Evolutionary conservation across 2,329 filamentous ascomycete genomes (phyloP), one percentile per base, ranked within the genome.

Genomic region (Mollisia scopiformis): DNA sequence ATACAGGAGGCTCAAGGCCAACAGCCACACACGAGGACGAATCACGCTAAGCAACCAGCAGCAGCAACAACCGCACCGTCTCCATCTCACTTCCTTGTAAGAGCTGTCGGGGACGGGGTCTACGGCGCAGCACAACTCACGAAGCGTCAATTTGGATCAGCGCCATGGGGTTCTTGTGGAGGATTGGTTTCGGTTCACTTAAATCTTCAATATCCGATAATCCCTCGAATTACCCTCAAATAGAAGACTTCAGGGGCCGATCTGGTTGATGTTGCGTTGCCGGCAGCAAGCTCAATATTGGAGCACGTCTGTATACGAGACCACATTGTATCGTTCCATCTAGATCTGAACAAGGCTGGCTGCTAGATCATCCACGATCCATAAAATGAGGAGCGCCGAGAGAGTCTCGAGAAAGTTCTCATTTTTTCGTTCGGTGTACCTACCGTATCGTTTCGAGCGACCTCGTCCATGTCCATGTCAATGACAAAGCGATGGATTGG

Each of bases 141-240:
- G 11, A 54, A 21, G 23, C 16, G 58, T 33, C 58, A 55, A 56
- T 60, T 41, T 51, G 30, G 28, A 35, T 19, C 49, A 31, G 31
- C 30, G 16, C 27, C 27, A 35, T 27, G 46, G 43, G 14, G 33
- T n/a, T 52, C 43, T 25, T 53, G 31, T 39, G 23, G 19, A 46
- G 14, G 28, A 52, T 51, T 57, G 56, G 52, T 63, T 61, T 65
- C 63, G 58, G 55, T 61, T 59, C 58, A 61, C 19, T 59, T 62
- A 39, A 57, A 52, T 41, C 35, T 55, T 39, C 35, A 55, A 49
- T 51, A 47, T 47, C 50, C 39, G 33, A 54, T 53, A 47, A 56
- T 49, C 56, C 43, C 43, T 47, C 23, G 43, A 61, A 58, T 61
- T 41, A 49, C 21, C 54, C 54, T 57, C 58, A 50, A 61, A 61